Percentiles rank a stretch among this genome's conserved stretches.
Evolutionary conservation across 208 protist genomes (phyloP).

Genomic region (Spironucleus salmonicida): DNA sequence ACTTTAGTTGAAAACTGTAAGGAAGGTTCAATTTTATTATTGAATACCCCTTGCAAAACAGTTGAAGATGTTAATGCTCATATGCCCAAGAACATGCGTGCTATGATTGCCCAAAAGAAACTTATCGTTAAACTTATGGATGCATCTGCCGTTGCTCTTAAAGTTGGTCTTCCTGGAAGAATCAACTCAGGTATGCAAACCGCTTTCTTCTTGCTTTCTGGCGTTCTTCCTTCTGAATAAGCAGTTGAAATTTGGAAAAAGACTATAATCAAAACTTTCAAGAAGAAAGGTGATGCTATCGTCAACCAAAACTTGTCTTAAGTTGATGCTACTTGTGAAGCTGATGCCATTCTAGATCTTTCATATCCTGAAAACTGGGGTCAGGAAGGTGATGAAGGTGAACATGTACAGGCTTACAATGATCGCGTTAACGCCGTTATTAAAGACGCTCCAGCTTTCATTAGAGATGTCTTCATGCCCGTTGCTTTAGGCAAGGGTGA

Average conservation of each 20-base stretch:
- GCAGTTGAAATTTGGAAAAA: conserved; percentile 49
- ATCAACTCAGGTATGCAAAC: conserved; percentile 60
- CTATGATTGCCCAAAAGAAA: conserved; percentile 42
- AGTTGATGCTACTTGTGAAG: conserved; percentile 34
- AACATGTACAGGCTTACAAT: not conserved
- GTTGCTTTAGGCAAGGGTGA: not conserved
- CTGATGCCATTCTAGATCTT: conserved; percentile 23
- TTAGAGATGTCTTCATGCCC: conserved; percentile 27
- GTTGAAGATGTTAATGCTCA: conserved; percentile 43
- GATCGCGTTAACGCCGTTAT: not conserved
- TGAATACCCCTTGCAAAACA: conserved; percentile 47
- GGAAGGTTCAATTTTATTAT: conserved; percentile 46
- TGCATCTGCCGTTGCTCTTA: conserved; percentile 43
- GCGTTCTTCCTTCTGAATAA: conserved; percentile 45
- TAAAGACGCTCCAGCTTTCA: conserved; percentile 3
- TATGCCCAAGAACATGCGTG: conserved; percentile 44
- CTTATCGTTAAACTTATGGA: conserved; percentile 43
- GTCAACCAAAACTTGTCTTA: conserved; percentile 46
- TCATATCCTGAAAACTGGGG: conserved; percentile 38
- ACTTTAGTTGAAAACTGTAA: conserved; percentile 42
- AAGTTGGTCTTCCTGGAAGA: conserved; percentile 37
- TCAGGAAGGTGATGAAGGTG: not conserved
- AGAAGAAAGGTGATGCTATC: conserved; percentile 46
- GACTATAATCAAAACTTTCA: conserved; percentile 47
- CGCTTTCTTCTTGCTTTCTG: conserved; percentile 53